Evolutionary conservation across 352 stramenopile genomes (phyloP).

Genomic region (Globisporangium emineosum): DNA sequence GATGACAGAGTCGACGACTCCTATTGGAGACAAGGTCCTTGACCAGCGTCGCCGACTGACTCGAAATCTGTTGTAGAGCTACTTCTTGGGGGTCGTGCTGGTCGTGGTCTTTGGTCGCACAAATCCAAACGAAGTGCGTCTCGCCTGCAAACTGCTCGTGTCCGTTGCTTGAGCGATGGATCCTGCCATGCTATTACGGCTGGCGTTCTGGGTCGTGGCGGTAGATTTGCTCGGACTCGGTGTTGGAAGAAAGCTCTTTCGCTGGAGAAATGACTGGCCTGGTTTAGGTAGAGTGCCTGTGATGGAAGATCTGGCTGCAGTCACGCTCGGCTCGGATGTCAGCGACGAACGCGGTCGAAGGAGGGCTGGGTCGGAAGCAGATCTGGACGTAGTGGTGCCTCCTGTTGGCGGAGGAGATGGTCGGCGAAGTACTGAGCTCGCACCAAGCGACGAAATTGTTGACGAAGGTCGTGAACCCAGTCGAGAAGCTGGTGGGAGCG

Average conservation of each 20-base stretch:
- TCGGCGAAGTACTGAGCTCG: constrained; percentile 15
- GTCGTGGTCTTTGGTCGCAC: constrained; percentile 19
- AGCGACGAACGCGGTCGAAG: constrained; percentile 8
- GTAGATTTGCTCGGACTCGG: constrained; percentile 14
- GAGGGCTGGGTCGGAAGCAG: not conserved
- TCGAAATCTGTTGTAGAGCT: not conserved
- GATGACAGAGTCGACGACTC: not conserved
- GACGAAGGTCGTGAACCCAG: constrained; percentile 12
- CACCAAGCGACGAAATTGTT: not conserved
- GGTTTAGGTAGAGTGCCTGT: constrained; percentile 4
- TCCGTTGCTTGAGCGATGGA: constrained; percentile 15
- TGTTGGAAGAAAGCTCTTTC: constrained; percentile 25
- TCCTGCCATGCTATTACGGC: constrained; percentile 17
- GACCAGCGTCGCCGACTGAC: not conserved
- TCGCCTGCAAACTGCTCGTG: constrained; percentile 14
- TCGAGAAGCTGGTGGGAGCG: constrained; percentile 12
- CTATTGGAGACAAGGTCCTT: not conserved
- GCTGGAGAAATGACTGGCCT: constrained; percentile 17
- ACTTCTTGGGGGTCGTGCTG: constrained; percentile 19
- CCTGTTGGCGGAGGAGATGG: not conserved
- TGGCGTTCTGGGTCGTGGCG: not conserved
- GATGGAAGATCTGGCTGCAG: not conserved
- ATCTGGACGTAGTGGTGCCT: not conserved
- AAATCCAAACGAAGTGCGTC: constrained; percentile 35
- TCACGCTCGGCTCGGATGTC: constrained; percentile 7